Percentiles rank a stretch among this genome's conserved stretches.
phyloP scores from a whole-genome alignment of 1,284 basidiomycete species.

The Meira nashicola region DNA sequence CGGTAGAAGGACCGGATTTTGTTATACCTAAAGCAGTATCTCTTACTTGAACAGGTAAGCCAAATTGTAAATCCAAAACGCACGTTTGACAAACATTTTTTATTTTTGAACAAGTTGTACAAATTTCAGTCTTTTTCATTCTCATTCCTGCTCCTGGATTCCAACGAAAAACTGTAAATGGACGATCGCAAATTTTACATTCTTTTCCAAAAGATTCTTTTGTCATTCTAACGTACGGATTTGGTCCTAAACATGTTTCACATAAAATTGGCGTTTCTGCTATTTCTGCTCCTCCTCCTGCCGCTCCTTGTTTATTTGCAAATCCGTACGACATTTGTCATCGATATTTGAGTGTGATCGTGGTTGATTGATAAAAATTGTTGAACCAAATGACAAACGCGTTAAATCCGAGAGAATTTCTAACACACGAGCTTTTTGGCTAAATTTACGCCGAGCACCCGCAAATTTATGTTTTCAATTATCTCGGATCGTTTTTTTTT shows the following conservation, averaged over 20 bases:
- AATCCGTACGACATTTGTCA: constrained; percentile 22
- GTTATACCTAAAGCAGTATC: constrained; percentile 87
- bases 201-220: constrained; percentile 94
- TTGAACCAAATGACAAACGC: too few relatives aligned
- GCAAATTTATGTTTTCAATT: too few relatives aligned
- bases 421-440: too few relatives aligned
- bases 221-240: constrained; percentile 60
- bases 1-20: constrained; percentile 84
- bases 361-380: too few relatives aligned
- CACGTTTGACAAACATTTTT: constrained; percentile 99
- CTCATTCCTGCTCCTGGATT: constrained; percentile 86
- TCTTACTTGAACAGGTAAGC: constrained; percentile 90
- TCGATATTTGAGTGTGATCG: not conserved
- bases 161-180: constrained; percentile 97
- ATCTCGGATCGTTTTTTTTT: too few relatives aligned
- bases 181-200: constrained; percentile 80
- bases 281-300: constrained; percentile 75
- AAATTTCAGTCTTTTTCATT: constrained; percentile 96
- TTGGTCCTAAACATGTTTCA: constrained; percentile 56
- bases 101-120: constrained; percentile 96
- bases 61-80: constrained; percentile 86
- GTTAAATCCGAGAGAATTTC: too few relatives aligned
- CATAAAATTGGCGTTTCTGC: constrained; percentile 78
- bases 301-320: constrained; percentile 29
- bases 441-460: too few relatives aligned